These are phyloP conservation scores for Phaeosphaeriaceae sp. DNA, from an alignment of 2,329 filamentous ascomycete genomes.

Conservation along the genomic window DNA sequence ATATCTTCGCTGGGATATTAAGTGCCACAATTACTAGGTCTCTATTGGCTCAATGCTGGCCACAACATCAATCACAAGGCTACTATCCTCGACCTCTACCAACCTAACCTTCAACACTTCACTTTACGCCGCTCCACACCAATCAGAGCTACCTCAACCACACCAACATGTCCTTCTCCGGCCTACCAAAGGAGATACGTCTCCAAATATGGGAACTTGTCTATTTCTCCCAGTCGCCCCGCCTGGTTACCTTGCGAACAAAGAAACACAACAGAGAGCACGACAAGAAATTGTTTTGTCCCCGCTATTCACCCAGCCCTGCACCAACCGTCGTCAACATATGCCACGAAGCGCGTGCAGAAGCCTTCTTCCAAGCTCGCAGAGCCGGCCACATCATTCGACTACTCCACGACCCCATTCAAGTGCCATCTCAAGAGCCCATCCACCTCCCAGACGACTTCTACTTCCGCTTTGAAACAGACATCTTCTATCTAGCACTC, in stretches of 20 bases:
- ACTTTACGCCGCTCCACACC: neutral
- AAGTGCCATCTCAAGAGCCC: neutral
- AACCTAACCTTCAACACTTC: neutral
- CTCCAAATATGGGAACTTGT: constrained; percentile 28
- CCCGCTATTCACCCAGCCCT: constrained; percentile 26
- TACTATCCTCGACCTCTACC: neutral
- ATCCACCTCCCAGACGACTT: constrained; percentile 3
- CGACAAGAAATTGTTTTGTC: constrained; percentile 17
- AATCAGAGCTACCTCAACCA: neutral
- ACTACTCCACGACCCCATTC: neutral
- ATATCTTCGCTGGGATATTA: neutral
- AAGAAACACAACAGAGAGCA: constrained; percentile 20
- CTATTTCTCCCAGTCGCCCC: constrained; percentile 26
- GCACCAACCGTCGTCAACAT: constrained; percentile 21
- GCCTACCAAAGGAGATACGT: constrained; percentile 31
- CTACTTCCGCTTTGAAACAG: constrained; percentile 28
- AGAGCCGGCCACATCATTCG: constrained; percentile 18
- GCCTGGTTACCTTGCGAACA: constrained; percentile 25
- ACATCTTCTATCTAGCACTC: constrained; percentile 24
- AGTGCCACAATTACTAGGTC: neutral
- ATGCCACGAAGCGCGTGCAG: constrained; percentile 27
- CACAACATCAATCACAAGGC: neutral
- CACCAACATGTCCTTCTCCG: constrained; percentile 21
- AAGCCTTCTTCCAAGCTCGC: constrained; percentile 24
- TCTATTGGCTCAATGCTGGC: neutral